Conservation (phyloP, 306 rosid genomes). For the Quercus aquifolioides region DNA sequence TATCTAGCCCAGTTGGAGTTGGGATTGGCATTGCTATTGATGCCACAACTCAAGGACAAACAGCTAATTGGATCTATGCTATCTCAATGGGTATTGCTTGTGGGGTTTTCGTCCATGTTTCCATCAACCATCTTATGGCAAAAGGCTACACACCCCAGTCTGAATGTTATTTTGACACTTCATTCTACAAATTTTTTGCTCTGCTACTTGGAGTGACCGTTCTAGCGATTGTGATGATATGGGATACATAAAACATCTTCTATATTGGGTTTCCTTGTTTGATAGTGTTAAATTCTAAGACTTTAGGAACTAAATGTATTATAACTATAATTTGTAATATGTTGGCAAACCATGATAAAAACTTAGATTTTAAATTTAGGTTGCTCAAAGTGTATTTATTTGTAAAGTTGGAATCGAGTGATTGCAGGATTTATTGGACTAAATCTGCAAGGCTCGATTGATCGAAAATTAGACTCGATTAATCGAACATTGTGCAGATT, state of each 20-base stretch:
- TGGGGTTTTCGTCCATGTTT: slow-evolving; percentile 71
- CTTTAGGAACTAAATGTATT: too few species aligned
- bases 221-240: slow-evolving; percentile 67
- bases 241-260: slow-evolving; percentile 36
- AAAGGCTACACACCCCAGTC: slow-evolving; percentile 55
- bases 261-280: background rate
- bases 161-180: slow-evolving; percentile 34
- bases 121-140: slow-evolving; percentile 69
- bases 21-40: slow-evolving; percentile 80
- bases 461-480: too few species aligned
- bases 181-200: slow-evolving; percentile 59
- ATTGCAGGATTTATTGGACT: too few species aligned
- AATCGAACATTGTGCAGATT: too few species aligned
- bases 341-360: too few species aligned
- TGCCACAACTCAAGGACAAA: slow-evolving; percentile 59
- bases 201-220: slow-evolving; percentile 65
- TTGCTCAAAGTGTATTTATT: too few species aligned
- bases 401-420: too few species aligned
- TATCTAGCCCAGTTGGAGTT: slow-evolving; percentile 35
- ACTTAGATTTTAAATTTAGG: too few species aligned
- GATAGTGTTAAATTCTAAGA: too few species aligned
- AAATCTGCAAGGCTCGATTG: too few species aligned
- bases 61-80: slow-evolving; percentile 66
- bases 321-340: too few species aligned
- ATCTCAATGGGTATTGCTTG: slow-evolving; percentile 81